These are phyloP conservation scores for Saturnispora besseyi DNA, from an alignment of 805 yeast species.

Conservation along the genomic window DNA sequence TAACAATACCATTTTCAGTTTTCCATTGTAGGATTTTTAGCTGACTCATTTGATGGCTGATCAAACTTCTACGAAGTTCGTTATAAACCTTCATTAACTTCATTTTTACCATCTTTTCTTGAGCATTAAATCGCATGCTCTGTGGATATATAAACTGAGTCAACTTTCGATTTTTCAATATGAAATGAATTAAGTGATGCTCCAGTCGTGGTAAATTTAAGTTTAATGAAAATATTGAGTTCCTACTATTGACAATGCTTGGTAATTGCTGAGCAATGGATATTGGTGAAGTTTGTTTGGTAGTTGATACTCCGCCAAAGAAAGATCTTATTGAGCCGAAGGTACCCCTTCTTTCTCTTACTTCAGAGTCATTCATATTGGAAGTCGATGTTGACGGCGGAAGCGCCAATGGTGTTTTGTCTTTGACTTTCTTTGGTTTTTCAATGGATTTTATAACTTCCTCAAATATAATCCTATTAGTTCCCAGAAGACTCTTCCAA, in stretches of 20 bases:
- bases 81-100: constrained; percentile 25
- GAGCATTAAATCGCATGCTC: constrained; percentile 14
- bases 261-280: constrained; percentile 28
- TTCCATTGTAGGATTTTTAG: constrained; percentile 23
- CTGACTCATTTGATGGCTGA: constrained; percentile 13
- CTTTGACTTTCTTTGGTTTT: background rate
- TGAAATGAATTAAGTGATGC: constrained; percentile 43
- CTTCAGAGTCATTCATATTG: background rate
- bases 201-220: background rate
- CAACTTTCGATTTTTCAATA: constrained; percentile 56
- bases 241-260: constrained; percentile 29
- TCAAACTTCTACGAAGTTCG: constrained; percentile 12
- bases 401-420: background rate
- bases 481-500: constrained; percentile 11
- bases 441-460: background rate
- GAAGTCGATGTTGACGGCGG: background rate
- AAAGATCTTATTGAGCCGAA: constrained; percentile 1
- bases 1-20: constrained; percentile 17
- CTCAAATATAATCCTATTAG: constrained; percentile 6
- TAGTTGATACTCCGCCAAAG: background rate
- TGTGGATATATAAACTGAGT: constrained; percentile 47
- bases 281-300: constrained; percentile 13
- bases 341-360: constrained; percentile 2
- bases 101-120: constrained; percentile 12
- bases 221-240: constrained; percentile 2